Conservation (phyloP, 805 yeast species). For the Pichia kluyveri region DNA sequence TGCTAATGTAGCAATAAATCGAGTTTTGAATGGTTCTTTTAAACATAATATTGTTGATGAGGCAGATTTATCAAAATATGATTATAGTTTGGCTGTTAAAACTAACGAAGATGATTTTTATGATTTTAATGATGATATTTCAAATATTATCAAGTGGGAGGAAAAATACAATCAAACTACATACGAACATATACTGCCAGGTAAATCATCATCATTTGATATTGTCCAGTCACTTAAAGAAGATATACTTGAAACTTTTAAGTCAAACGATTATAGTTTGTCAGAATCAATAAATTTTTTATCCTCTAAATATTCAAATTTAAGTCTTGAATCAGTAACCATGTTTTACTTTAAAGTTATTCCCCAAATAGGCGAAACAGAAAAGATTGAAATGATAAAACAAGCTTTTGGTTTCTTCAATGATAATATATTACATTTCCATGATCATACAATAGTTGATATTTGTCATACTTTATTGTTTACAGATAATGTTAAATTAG, state of each 20-base stretch:
- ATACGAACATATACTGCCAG: neutral
- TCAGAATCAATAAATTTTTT: neutral
- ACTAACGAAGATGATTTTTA: constrained; percentile 2
- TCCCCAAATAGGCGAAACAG: neutral
- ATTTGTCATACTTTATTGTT: constrained; percentile 1
- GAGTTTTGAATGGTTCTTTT: constrained; percentile 4
- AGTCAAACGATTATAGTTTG: neutral
- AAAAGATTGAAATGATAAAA: neutral
- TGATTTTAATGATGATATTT: neutral
- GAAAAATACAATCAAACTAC: neutral
- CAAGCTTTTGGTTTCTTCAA: constrained; percentile 4
- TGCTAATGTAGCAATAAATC: constrained; percentile 11
- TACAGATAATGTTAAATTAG: neutral
- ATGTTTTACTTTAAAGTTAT: constrained; percentile 1
- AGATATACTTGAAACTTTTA: neutral
- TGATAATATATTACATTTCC: constrained; percentile 8
- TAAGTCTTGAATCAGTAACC: constrained; percentile 4
- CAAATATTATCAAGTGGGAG: neutral
- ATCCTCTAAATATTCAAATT: neutral
- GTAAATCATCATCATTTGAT: neutral
- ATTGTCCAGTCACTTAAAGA: neutral
- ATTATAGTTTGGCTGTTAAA: constrained; percentile 1
- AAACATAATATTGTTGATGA: neutral
- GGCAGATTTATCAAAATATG: constrained; percentile 10
- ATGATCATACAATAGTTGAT: constrained; percentile 6